Conservation (phyloP, 306 rosid species). For the Corylus heterophylla region DNA sequence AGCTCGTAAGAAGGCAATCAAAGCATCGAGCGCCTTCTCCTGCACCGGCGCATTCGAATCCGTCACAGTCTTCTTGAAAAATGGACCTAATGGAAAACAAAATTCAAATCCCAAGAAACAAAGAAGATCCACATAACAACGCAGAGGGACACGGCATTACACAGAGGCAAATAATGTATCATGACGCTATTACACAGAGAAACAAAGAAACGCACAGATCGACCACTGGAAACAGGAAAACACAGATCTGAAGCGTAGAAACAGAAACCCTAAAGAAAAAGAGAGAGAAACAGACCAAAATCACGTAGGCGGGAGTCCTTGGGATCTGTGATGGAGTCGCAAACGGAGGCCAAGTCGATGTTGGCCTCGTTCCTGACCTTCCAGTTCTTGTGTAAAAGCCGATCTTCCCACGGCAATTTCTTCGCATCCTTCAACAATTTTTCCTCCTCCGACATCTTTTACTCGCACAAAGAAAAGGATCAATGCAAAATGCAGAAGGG, state of each 20-base stretch:
- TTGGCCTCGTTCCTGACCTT: conserved; percentile 96
- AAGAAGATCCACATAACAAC: conserved; percentile 38
- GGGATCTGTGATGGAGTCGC: conserved; percentile 96
- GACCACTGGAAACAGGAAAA: conserved; percentile 23
- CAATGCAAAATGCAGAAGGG: not conserved
- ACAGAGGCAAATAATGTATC: not conserved
- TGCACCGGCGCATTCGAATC: conserved; percentile 98
- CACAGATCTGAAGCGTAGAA: conserved; percentile 25
- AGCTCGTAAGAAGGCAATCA: conserved; percentile 88
- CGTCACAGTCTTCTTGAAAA: conserved; percentile 79
- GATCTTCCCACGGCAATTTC: conserved; percentile 99
- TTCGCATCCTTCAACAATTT: conserved; percentile 93
- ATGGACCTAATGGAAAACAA: conserved; percentile 52
- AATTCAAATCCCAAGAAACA: conserved; percentile 1
- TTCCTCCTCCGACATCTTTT: conserved; percentile 90
- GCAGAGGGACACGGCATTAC: conserved; percentile 24
- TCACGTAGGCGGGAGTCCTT: conserved; percentile 95
- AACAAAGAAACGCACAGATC: conserved; percentile 35
- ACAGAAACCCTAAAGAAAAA: conserved; percentile 39
- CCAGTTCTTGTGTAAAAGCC: conserved; percentile 94
- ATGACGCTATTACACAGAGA: not conserved
- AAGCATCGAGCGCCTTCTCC: conserved; percentile 95
- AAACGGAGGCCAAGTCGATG: conserved; percentile 79
- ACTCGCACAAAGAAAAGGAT: not conserved
- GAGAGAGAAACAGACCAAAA: conserved; percentile 52